Evolutionary conservation across 2,329 filamentous ascomycete genomes (phyloP).

Genomic region (Neonectria coccinea): DNA sequence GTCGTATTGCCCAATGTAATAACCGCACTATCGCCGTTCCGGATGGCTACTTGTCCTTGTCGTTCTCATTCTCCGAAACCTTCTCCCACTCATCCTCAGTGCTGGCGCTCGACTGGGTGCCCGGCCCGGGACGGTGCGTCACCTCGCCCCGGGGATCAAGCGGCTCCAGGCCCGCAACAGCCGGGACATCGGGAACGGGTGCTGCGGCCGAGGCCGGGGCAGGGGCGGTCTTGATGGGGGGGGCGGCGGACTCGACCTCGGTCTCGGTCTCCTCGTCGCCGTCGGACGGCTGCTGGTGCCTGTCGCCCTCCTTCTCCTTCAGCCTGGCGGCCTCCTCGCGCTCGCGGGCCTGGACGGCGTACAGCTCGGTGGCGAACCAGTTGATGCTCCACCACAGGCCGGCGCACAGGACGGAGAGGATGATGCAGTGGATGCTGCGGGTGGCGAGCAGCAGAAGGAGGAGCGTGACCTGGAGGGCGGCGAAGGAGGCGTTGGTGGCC

Average conservation of each 20-base stretch:
- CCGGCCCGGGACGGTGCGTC: conserved; percentile 60
- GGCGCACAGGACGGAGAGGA: conserved; percentile 82
- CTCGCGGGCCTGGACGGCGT: conserved; percentile 57
- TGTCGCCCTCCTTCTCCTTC: conserved; percentile 40
- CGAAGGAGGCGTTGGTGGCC: conserved; percentile 92
- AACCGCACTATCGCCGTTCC: neutral
- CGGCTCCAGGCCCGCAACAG: conserved; percentile 57
- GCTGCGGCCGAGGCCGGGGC: conserved; percentile 22
- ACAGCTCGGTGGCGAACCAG: conserved; percentile 86
- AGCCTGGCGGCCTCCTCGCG: conserved; percentile 53
- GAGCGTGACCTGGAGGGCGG: conserved; percentile 83
- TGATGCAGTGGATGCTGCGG: conserved; percentile 87
- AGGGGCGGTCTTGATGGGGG: conserved; percentile 35
- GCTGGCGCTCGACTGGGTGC: conserved; percentile 70
- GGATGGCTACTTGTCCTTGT: conserved; percentile 63
- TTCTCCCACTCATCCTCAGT: conserved; percentile 99
- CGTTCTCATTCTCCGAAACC: conserved; percentile 79
- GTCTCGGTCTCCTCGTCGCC: conserved; percentile 50
- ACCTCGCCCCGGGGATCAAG: conserved; percentile 58
- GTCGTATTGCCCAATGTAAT: neutral
- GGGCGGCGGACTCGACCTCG: conserved; percentile 56
- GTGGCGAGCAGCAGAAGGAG: conserved; percentile 81
- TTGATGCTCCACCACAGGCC: conserved; percentile 95
- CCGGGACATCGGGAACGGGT: conserved; percentile 32
- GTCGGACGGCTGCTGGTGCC: conserved; percentile 41